These are phyloP conservation scores for Leptographium flavum DNA, from an alignment of 2,329 filamentous ascomycete species.

Conservation along the genomic window DNA sequence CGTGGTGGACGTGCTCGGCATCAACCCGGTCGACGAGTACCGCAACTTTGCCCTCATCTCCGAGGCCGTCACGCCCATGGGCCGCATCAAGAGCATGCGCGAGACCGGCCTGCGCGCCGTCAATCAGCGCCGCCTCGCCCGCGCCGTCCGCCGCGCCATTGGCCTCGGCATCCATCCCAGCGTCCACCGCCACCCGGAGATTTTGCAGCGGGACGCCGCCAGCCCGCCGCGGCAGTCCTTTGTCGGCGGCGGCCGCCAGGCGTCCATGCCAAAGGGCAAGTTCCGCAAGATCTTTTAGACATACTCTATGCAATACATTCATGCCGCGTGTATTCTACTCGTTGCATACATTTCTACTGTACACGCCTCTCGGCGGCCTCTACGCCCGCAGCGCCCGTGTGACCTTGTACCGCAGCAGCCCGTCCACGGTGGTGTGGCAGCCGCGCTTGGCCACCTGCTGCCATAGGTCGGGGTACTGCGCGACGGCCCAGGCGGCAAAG, in stretches of 20 bases:
- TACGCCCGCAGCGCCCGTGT: slow-evolving; percentile 20
- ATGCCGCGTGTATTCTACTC: no score
- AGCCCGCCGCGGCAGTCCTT: slow-evolving; percentile 2
- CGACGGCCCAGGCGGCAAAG: slow-evolving; percentile 61
- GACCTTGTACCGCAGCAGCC: slow-evolving; percentile 35
- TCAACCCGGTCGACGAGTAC: slow-evolving; percentile 76
- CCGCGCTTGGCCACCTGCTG: slow-evolving; percentile 43
- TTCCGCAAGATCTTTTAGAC: no score
- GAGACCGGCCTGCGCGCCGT: slow-evolving; percentile 70
- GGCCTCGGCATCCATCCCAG: slow-evolving; percentile 87
- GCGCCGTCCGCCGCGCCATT: slow-evolving; percentile 77
- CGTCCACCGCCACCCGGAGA: slow-evolving; percentile 76
- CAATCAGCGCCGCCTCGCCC: slow-evolving; percentile 88
- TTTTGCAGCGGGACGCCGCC: slow-evolving; percentile 37
- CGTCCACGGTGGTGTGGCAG: slow-evolving; percentile 27
- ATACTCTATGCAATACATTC: no score
- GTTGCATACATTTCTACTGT: neutral
- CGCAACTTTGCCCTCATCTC: slow-evolving; percentile 89
- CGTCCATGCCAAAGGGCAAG: no score
- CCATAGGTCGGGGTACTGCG: slow-evolving; percentile 57
- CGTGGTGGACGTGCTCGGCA: slow-evolving; percentile 62
- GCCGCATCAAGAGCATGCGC: slow-evolving; percentile 64
- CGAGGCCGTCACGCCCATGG: slow-evolving; percentile 74
- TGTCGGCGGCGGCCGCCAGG: neutral
- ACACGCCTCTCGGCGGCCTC: no score